Base-by-base conservation (phyloP, 495 filamentous ascomycete species). In the Aspergillus panamensis region DNA sequence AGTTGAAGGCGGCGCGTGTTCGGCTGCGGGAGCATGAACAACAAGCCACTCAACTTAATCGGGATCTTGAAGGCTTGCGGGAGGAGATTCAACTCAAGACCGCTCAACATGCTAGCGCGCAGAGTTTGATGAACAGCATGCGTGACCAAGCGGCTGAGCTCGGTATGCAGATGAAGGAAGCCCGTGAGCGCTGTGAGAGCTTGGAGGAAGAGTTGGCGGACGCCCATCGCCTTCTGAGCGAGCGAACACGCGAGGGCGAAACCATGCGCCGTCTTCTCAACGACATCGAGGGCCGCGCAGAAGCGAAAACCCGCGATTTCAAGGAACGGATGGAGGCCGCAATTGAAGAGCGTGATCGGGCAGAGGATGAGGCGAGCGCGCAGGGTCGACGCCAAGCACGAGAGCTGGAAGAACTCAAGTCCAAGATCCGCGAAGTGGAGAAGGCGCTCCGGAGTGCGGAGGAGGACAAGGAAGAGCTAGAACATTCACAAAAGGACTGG, bases 121-220 rank as follows among this genome's bases (percentile, higher is more conserved):
- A 97, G 70, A 87, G 84, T 58, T 68, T 96, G 44, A 87, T 97
- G 71, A 84, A 84, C 56, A 95, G 89, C 64, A 92, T 96, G 91
- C 89, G 91, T 53, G 91, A 96, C 64, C 91, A 98, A 71, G 87
- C 86, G 2, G 77, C 86, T 3, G 94, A 98, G 71, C 77, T 97
- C 62, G 84, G 85, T n/a, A 87, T 89, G 73, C 95, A 96, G 72
- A 87, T 96, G 80, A 93, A 92, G 74, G 94, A 98, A 69, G 87
- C 88, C 3, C 84, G 87, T 50, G 84, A 85, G 37, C 87, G 91
- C 59, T 86, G 83, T 53, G 92, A 96, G 62, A 89, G 85, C 54
- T 73, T 96, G n/a, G 93, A 97, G 62, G 94, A 98, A 73, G 94
- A 97, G 67, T 78, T 97, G 8, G 84, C 84, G 16, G 95, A 98